Evolutionary conservation across 768 basidiomycete genomes (phyloP), one percentile per base, ranked within the genome.

Genomic region (Termitomyces titanicus): DNA sequence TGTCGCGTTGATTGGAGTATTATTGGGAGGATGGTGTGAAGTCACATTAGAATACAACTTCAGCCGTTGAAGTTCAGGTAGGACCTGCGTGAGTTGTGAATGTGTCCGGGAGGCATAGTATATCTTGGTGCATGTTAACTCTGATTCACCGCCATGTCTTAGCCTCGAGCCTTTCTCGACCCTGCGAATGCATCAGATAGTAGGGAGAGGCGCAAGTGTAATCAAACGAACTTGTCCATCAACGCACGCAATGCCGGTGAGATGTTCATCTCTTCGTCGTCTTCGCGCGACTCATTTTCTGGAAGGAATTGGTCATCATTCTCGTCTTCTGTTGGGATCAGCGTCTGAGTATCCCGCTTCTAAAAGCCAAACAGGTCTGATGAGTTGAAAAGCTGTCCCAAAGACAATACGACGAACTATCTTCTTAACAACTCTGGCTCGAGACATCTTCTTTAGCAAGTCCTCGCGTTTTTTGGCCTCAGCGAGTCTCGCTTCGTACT

Each of bases 41-140:
- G 61, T 51, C 46, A 73, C 51, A 17, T 70, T 66, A 66, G 64
- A 61, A 13, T 60, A 57, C 5, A 94, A 67, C 58, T 77, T 77
- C n/a, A 96, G 80, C 62, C 84, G 88, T 38, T 74, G 79, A 10
- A 98, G 75, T 65, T 99, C 97, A 3, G 89, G 87, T 17, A 94
- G 77, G 3, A 98, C 79, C 68, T 99, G 96, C 2, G 94, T 79
- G 3, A 99, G 81, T 64, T 99, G 96, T 1, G 95, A 95, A 70
- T 99, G 96, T 0, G 96, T 99, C 31, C 96, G 79, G 0, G 97
- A 98, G 0, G 95, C 90, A 65, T 95, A 97, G 68, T 85, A 97
- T 57, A 98, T 87, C 76, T 93, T 90, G 35, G 83, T 88, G 64
- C 88, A 89, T 4, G 79, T 77, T 15, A 79, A 78, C 54, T 85